Evolutionary conservation across 2,329 filamentous ascomycete species (phyloP).

Genomic region (Fusarium torulosum): DNA sequence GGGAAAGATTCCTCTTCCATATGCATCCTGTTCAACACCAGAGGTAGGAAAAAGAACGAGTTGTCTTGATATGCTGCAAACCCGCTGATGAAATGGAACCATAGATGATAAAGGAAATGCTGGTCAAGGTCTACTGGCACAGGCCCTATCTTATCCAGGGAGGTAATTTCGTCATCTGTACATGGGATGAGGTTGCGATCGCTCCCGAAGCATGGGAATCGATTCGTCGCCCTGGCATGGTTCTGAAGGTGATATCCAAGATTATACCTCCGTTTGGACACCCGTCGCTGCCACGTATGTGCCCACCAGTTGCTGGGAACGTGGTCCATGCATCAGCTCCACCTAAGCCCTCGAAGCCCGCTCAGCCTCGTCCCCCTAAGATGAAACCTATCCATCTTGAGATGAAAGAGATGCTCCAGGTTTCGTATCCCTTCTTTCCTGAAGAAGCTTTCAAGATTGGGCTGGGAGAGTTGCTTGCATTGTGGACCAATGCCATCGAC

Average conservation of each 20-base stretch:
- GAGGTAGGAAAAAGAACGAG: no score
- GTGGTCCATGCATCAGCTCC: no score
- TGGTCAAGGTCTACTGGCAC: not conserved
- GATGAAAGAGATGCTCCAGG: not conserved
- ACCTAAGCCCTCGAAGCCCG: not conserved
- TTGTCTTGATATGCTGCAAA: no score
- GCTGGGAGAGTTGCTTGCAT: not conserved
- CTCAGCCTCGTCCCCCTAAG: not conserved
- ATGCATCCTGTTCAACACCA: no score
- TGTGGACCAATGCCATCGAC: slow-evolving; percentile 20
- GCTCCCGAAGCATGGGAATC: not conserved
- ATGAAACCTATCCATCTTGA: slow-evolving; percentile 1
- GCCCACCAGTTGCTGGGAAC: not conserved
- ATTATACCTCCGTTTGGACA: no score
- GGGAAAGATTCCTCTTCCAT: no score
- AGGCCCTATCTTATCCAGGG: fast-evolving
- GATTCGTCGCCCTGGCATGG: slow-evolving; percentile 7
- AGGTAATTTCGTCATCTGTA: not conserved
- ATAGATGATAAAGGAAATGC: not conserved
- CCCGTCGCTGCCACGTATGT: not conserved
- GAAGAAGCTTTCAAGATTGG: not conserved
- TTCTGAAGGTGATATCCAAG: not conserved
- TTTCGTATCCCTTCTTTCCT: fast-evolving
- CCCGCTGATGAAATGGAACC: not conserved
- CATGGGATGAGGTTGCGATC: not conserved